Base-by-base conservation (phyloP, 129 eudicot genomes). In the Erigeron canadensis region DNA sequence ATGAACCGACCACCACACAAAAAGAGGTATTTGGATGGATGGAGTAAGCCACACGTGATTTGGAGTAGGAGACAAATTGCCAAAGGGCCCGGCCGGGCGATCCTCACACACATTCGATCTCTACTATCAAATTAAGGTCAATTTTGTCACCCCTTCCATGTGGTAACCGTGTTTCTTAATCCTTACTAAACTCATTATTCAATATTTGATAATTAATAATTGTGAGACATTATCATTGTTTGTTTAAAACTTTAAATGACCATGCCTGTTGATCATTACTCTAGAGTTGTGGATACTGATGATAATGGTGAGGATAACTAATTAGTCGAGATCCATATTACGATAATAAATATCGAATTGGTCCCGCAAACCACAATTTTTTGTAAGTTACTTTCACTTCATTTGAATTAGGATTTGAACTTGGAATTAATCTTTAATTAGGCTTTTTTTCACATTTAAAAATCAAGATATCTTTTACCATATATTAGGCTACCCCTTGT, bases 81-180 rank as follows among this genome's bases (percentile, higher is more conserved):
- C 41, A 47, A 63, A 4, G 63, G 78, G 39, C 58, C 71, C 71
- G 22, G 61, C 1, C 41, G 46, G 23, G 73, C 41, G 71, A 46
- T 44, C 54, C 71, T 44, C 40, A 23, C 11, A 22, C 16, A 34
- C 1, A 48, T n/a, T n/a, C n/a, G n/a, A 37, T 73, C 56, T 46
- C 43, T 41, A 47, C 42, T 6, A 38, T 74, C 64, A 50, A 65
- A n/a, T n/a, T n/a, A n/a, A 9, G 18, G 46, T 75, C 79, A 54
- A 74, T 64, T 74, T 21, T 74, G 78, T 75, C 78, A 45, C 63
- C 59, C 39, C 12, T 59, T n/a, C 42, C 12, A 18, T 69, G 38
- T 44, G 56, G 9, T 72, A 43, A 44, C 38, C 69, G 39, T 34
- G 15, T 61, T 37, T 37, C 78, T 63, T 50, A 41, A 8, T 41